Percentiles rank a stretch among this genome's conserved stretches.
These are phyloP conservation scores for Sarocladiaceae sp. DNA, from an alignment of 2,329 filamentous ascomycete genomes.

Conservation along the genomic window DNA sequence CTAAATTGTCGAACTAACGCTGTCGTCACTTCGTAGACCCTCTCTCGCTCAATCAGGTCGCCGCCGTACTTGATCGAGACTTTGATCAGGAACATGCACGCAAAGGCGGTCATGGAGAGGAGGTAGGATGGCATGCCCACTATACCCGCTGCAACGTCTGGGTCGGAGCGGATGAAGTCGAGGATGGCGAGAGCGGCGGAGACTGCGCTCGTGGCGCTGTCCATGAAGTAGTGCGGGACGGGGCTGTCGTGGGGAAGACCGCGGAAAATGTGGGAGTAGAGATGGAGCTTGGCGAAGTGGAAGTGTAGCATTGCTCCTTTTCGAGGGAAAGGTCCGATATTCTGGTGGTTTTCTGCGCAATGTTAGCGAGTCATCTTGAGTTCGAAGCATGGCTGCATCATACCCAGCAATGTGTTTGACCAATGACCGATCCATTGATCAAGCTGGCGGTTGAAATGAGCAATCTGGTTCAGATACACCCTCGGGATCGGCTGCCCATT, in stretches of 20 bases:
- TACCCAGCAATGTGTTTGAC: constrained; percentile 24
- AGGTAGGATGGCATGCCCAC: constrained; percentile 43
- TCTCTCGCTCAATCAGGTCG: constrained; percentile 28
- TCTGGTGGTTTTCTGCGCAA: constrained; percentile 27
- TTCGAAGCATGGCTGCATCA: constrained; percentile 3
- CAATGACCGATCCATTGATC: constrained; percentile 32
- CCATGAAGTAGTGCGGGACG: constrained; percentile 27
- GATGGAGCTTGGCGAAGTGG: constrained; percentile 35
- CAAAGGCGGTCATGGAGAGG: constrained; percentile 47
- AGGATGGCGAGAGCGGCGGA: constrained; percentile 36
- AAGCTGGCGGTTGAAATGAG: constrained; percentile 24
- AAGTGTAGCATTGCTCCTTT: constrained; percentile 35
- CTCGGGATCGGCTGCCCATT: constrained; percentile 43
- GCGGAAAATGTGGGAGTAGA: constrained; percentile 35
- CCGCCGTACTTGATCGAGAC: constrained; percentile 35
- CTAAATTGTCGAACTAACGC: constrained; percentile 34
- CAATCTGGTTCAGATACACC: constrained; percentile 42
- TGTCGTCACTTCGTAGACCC: constrained; percentile 30
- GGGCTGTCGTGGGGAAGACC: constrained; percentile 27
- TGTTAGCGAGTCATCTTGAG: background rate
- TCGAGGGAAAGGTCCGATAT: constrained; percentile 32
- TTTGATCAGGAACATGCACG: constrained; percentile 45
- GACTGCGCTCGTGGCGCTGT: constrained; percentile 26
- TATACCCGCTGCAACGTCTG: constrained; percentile 32
- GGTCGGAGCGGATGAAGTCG: constrained; percentile 35